These are phyloP conservation scores for Claviceps sp. DNA, from an alignment of 2,329 filamentous ascomycete genomes.

Conservation along the genomic window DNA sequence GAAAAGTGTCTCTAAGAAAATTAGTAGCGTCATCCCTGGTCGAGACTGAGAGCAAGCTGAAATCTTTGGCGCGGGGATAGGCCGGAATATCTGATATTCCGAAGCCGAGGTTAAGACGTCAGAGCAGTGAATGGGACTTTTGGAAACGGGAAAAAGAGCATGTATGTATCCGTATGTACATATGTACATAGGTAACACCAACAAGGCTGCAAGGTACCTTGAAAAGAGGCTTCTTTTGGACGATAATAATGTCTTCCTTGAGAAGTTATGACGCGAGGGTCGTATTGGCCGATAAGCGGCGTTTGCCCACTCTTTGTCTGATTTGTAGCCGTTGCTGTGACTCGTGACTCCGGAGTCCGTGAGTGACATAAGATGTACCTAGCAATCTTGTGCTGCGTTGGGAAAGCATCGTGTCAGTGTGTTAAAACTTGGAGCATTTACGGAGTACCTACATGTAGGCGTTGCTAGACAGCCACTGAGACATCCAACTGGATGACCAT, in stretches of 20 bases:
- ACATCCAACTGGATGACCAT: no score
- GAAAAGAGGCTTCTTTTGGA: not conserved
- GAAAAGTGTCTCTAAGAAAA: conserved; percentile 22
- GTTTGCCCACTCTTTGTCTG: conserved; percentile 14
- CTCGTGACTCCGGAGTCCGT: no score
- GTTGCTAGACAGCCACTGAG: no score
- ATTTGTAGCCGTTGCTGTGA: not conserved
- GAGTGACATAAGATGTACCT: no score
- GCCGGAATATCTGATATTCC: conserved; percentile 8
- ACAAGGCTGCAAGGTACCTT: not conserved
- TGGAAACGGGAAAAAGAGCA: no score
- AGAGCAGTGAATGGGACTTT: not conserved
- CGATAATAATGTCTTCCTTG: not conserved
- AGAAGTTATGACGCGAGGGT: no score
- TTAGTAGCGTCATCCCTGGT: conserved; percentile 25
- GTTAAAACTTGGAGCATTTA: no score
- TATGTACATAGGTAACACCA: not conserved
- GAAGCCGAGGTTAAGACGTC: not conserved
- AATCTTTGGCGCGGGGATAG: conserved; percentile 4
- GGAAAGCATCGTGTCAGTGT: no score
- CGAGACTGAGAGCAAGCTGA: conserved; percentile 1
- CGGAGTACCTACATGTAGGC: no score
- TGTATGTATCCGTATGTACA: no score
- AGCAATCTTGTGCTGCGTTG: no score
- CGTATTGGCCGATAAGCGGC: conserved; percentile 16